These are phyloP conservation scores for Penicillium ucsense DNA, from an alignment of 495 filamentous ascomycete species.

Conservation along the genomic window DNA sequence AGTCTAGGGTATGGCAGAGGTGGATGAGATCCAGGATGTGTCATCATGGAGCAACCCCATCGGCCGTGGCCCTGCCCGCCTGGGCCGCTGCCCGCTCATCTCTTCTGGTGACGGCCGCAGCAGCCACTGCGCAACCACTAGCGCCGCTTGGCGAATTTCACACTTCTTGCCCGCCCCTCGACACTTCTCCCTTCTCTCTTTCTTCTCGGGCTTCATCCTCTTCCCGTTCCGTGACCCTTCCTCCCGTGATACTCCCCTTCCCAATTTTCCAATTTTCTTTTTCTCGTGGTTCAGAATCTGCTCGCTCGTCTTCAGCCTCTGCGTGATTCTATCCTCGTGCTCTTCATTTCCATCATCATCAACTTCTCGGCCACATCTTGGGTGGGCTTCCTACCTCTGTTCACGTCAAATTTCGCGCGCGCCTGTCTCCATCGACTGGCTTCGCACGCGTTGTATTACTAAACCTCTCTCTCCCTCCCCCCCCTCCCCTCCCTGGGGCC, in stretches of 20 bases:
- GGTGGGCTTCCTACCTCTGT: no score
- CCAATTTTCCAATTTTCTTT: constrained; percentile 5
- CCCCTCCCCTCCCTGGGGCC: no score
- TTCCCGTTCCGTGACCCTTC: constrained; percentile 11
- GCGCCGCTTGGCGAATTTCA: constrained; percentile 36
- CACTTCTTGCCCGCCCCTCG: constrained; percentile 41
- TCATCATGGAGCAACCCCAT: neutral
- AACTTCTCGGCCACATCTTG: neutral
- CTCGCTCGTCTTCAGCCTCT: constrained; percentile 1
- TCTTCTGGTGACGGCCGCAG: constrained; percentile 25
- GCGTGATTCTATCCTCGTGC: constrained; percentile 6
- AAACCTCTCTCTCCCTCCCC: no score
- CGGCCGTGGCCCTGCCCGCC: neutral
- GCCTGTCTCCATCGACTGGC: no score
- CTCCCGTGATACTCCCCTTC: constrained; percentile 1
- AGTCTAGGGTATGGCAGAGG: neutral
- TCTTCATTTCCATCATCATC: constrained; percentile 4
- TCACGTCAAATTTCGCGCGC: no score
- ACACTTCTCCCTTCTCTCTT: constrained; percentile 26
- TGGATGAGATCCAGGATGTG: no score
- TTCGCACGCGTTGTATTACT: no score
- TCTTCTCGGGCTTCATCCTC: constrained; percentile 15
- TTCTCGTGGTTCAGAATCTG: constrained; percentile 1
- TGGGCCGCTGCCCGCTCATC: neutral
- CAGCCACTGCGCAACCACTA: constrained; percentile 40